Conservation (phyloP, 1,284 basidiomycete species). For the Moniliella sp. region DNA sequence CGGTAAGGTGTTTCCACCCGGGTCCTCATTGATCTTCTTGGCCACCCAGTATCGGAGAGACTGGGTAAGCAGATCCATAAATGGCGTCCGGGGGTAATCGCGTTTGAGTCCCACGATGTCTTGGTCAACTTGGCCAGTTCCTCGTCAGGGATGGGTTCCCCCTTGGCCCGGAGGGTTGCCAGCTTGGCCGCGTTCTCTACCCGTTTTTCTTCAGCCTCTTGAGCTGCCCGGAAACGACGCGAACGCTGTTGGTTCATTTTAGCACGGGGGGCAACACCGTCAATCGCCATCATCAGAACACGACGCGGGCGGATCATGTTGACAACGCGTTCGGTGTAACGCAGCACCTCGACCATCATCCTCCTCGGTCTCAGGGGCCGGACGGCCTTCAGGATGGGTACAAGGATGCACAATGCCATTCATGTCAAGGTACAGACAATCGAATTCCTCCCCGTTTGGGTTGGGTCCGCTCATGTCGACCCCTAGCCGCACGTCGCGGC, state of each 20-base stretch:
- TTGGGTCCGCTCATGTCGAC: slow-evolving; percentile 63
- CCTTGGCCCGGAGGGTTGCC: slow-evolving; percentile 67
- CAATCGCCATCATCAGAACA: slow-evolving; percentile 92
- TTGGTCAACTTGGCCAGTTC: slow-evolving; percentile 48
- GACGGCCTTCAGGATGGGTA: slow-evolving; percentile 74
- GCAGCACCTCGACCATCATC: slow-evolving; percentile 98
- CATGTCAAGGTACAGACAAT: slow-evolving; percentile 62
- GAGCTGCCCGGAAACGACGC: slow-evolving; percentile 75
- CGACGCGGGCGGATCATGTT: slow-evolving; percentile 89
- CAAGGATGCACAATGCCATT: slow-evolving; percentile 63
- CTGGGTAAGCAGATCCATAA: slow-evolving; percentile 80
- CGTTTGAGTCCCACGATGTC: slow-evolving; percentile 87
- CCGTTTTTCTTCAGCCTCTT: slow-evolving; percentile 83
- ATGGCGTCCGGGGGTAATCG: slow-evolving; percentile 95
- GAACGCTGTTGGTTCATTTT: slow-evolving; percentile 99
- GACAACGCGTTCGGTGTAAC: slow-evolving; percentile 87
- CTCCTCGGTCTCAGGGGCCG: slow-evolving; percentile 79
- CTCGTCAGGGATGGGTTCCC: slow-evolving; percentile 60
- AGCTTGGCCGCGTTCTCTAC: slow-evolving; percentile 60
- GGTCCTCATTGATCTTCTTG: slow-evolving; percentile 77
- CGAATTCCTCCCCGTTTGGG: slow-evolving; percentile 88
- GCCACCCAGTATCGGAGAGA: slow-evolving; percentile 90
- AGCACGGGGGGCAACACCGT: slow-evolving; percentile 88
- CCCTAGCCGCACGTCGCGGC: slow-evolving; percentile 56
- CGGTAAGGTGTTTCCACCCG: slow-evolving; percentile 61